These are phyloP conservation scores for Trypethelium eluteriae DNA, from an alignment of 495 filamentous ascomycete species.

Conservation along the genomic window DNA sequence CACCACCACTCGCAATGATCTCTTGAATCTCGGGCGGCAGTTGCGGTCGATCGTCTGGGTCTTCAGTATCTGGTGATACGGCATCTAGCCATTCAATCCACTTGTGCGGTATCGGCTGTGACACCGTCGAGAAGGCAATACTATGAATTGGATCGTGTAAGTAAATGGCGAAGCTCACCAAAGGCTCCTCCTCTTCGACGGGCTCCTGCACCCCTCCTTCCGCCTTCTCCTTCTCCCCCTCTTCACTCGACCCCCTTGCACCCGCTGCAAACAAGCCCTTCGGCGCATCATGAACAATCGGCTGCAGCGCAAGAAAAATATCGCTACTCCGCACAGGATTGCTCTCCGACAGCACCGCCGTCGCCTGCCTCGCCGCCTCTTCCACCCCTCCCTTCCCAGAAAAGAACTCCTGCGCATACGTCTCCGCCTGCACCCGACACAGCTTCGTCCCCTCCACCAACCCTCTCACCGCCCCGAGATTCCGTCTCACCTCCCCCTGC, in stretches of 20 bases:
- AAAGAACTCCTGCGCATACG: constrained; percentile 78
- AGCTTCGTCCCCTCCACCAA: constrained; percentile 83
- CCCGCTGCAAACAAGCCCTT: constrained; percentile 61
- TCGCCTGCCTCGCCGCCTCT: constrained; percentile 66
- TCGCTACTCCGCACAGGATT: constrained; percentile 89
- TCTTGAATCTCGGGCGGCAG: constrained; percentile 79
- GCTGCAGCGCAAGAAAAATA: constrained; percentile 90
- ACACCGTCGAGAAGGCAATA: constrained; percentile 76
- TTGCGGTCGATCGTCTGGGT: constrained; percentile 28
- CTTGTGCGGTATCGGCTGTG: constrained; percentile 72
- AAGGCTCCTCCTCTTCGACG: constrained; percentile 44
- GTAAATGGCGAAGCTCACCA: constrained; percentile 80
- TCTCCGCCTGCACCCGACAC: constrained; percentile 76
- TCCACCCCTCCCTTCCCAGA: constrained; percentile 68
- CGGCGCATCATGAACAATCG: constrained; percentile 57
- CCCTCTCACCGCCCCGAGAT: constrained; percentile 71
- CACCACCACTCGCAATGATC: constrained; percentile 79
- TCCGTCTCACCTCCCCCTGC: constrained; percentile 47
- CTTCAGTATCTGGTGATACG: constrained; percentile 45
- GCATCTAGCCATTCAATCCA: constrained; percentile 94
- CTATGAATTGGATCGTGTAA: constrained; percentile 88
- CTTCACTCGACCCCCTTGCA: constrained; percentile 45
- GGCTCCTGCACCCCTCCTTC: constrained; percentile 46
- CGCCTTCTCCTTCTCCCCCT: constrained; percentile 39
- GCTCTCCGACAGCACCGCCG: constrained; percentile 63